These are phyloP conservation scores for Nitzschia sp. DNA, from an alignment of 108 stramenopile species.

Conservation along the genomic window DNA sequence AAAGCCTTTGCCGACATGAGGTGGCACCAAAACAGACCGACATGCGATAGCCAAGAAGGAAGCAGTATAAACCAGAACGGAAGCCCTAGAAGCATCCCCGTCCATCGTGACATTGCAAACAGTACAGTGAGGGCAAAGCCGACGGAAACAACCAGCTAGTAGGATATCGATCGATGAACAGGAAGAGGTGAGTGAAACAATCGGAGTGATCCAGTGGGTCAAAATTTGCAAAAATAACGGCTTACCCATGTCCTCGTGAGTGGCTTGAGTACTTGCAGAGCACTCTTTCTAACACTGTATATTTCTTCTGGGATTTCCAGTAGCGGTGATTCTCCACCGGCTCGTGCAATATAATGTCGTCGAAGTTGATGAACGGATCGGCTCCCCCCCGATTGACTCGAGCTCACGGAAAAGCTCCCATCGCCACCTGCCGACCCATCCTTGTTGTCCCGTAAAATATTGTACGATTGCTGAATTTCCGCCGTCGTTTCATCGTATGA, in stretches of 20 bases:
- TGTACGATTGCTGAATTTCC: conserved; percentile 21
- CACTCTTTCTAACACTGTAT: conserved; percentile 77
- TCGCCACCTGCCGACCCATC: conserved; percentile 12
- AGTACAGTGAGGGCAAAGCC: conserved; percentile 73
- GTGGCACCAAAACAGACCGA: conserved; percentile 71
- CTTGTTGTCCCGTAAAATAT: conserved; percentile 11
- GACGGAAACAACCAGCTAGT: conserved; percentile 74
- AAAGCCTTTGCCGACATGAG: conserved; percentile 67
- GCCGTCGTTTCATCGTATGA: conserved; percentile 2
- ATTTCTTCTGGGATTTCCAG: conserved; percentile 82
- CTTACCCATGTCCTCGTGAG: conserved; percentile 87
- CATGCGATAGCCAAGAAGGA: conserved; percentile 77
- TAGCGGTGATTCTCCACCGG: conserved; percentile 33
- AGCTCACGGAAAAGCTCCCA: conserved; percentile 14
- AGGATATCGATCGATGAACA: not conserved
- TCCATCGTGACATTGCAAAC: conserved; percentile 76
- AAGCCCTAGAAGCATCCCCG: conserved; percentile 48
- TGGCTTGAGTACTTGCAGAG: conserved; percentile 77
- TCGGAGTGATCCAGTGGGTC: not conserved
- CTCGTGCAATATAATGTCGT: conserved; percentile 8
- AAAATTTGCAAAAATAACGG: not conserved
- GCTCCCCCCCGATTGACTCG: conserved; percentile 27
- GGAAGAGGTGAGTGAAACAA: not conserved
- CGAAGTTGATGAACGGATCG: conserved; percentile 31
- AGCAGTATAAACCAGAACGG: conserved; percentile 82